These are phyloP conservation scores for Mycena kentingensis DNA, from an alignment of 768 basidiomycete genomes.

Conservation along the genomic window DNA sequence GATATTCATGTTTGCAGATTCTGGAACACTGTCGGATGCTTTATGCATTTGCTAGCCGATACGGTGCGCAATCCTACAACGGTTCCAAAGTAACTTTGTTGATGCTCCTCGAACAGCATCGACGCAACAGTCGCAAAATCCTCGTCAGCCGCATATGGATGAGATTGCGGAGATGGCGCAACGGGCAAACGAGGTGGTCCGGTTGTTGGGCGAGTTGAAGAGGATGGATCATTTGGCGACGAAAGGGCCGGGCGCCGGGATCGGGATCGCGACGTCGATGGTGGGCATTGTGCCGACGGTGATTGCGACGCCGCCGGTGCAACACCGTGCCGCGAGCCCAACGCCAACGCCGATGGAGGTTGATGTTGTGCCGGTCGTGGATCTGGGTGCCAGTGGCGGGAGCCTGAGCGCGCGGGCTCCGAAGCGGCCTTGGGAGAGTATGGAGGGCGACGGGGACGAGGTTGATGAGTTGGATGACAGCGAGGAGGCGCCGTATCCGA, in stretches of 20 bases:
- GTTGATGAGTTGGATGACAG: slow-evolving; percentile 30
- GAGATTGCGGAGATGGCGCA: slow-evolving; percentile 74
- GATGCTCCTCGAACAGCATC: slow-evolving; percentile 34
- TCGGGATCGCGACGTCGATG: not conserved
- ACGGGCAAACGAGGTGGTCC: slow-evolving; percentile 65
- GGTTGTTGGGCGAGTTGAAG: slow-evolving; percentile 63
- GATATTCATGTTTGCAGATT: slow-evolving; percentile 46
- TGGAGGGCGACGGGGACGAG: slow-evolving; percentile 48
- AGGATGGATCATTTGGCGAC: slow-evolving; percentile 36
- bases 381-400: no score
- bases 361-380: slow-evolving; percentile 23
- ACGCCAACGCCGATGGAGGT: slow-evolving; percentile 17
- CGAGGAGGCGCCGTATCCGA: slow-evolving; percentile 18
- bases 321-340: not conserved
- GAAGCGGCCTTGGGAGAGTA: slow-evolving; percentile 81
- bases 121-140: slow-evolving; percentile 47
- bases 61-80: slow-evolving; percentile 59
- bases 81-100: no score
- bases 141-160: slow-evolving; percentile 50
- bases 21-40: slow-evolving; percentile 61
- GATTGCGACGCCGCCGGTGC: not conserved
- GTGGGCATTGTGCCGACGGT: not conserved
- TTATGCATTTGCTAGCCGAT: slow-evolving; percentile 66
- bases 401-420: slow-evolving; percentile 66
- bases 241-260: not conserved